Base-by-base conservation (phyloP, 1,139 yeast genomes). In the Candida labiduridarum region DNA sequence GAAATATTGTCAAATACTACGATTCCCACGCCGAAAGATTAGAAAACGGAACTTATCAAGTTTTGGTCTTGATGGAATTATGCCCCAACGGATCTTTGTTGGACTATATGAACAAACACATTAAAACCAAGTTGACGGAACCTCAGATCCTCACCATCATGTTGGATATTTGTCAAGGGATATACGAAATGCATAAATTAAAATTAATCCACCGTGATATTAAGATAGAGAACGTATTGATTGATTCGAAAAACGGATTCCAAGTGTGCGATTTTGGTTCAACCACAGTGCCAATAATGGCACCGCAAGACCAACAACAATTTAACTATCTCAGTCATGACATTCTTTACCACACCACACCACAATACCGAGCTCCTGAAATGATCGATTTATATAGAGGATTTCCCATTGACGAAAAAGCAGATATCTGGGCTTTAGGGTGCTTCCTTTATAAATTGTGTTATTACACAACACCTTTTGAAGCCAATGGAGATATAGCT, bases 341-440 rank as follows among this genome's bases (percentile, higher is more conserved):
- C 65, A 80, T 87, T 44, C 67, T 87, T 64, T 81, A 81, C 56
- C 89, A 87, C 59, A 88, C 96, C 0, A 88, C 96, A 0, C 94
- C 94, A 0, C 96, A 88, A 63, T 88, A 88, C 59, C 71, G 96
- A 51, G 74, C 90, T 0, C 96, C 96, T 1, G 96, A 88, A 64
- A 87, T 88, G 94, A 76, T 88, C 43, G 94, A 87, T 61, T 72
- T 87, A 44, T 82, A 82, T 58, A 71, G 85, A 49, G 84, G 86
- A 2, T 70, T 78, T 47, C 85, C 92, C 5, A 83, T 88, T 35
- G 89, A 87, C 64, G 89, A 86, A 57, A 86, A 85, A 65, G 79
- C 89, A 1, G 96, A 88, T 66, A 83, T 87, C 35, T 88, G 96
- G 96, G 96, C 95, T 0, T 66, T 88, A 40, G 96, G 96, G 11